A percentile compares a stretch with the other conserved stretches of the same genome.
Conservation (phyloP, 2,329 filamentous ascomycete genomes). For the Sporothrix dimorphospora region DNA sequence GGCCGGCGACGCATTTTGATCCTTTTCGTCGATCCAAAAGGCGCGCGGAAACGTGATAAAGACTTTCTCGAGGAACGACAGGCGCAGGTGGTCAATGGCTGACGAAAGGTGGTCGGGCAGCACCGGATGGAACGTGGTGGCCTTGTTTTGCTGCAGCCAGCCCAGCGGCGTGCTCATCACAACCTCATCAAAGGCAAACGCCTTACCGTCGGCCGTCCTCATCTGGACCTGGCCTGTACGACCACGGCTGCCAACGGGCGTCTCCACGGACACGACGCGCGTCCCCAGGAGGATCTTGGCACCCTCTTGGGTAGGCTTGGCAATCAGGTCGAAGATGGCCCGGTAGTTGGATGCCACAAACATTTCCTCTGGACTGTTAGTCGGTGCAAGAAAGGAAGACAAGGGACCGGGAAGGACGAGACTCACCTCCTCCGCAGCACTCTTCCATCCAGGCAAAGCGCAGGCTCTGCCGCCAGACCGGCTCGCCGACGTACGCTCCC, state of each 20-base stretch:
- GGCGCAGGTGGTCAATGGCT: slow-evolving; percentile 47
- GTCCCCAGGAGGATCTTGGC: slow-evolving; percentile 53
- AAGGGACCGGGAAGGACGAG: slow-evolving; percentile 33
- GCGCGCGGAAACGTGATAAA: slow-evolving; percentile 38
- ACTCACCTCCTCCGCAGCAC: slow-evolving; percentile 61
- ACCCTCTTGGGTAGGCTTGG: slow-evolving; percentile 49
- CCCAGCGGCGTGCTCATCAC: slow-evolving; percentile 57
- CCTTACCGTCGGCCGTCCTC: slow-evolving; percentile 43
- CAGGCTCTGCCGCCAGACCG: slow-evolving; percentile 61
- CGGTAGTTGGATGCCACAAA: slow-evolving; percentile 65
- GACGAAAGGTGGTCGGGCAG: slow-evolving; percentile 47
- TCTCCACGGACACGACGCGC: slow-evolving; percentile 46
- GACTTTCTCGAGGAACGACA: slow-evolving; percentile 39
- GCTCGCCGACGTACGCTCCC: slow-evolving; percentile 66
- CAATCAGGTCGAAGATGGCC: slow-evolving; percentile 57
- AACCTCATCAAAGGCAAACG: slow-evolving; percentile 52
- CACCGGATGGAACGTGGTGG: slow-evolving; percentile 48
- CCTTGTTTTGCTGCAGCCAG: slow-evolving; percentile 53
- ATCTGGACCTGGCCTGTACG: slow-evolving; percentile 46
- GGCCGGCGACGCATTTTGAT: slow-evolving; percentile 1
- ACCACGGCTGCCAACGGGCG: slow-evolving; percentile 34
- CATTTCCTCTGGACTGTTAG: slow-evolving; percentile 53
- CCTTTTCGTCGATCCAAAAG: slow-evolving; percentile 34
- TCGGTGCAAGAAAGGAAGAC: not conserved
- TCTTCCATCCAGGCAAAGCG: slow-evolving; percentile 69